Percentiles rank a stretch among this genome's conserved stretches.
phyloP scores from a whole-genome alignment of 306 rosid genomes.

The Dryas octopetala region DNA sequence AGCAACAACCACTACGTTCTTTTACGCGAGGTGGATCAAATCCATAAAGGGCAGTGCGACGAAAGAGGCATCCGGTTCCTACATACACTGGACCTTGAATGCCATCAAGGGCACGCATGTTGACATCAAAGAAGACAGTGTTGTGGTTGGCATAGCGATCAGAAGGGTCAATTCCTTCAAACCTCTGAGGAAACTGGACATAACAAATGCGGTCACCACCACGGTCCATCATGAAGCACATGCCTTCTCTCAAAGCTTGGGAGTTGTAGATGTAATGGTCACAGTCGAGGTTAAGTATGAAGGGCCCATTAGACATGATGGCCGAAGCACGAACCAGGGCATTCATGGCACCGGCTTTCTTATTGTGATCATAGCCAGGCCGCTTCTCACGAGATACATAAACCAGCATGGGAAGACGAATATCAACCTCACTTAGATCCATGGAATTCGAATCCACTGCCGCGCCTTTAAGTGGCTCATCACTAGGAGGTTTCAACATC shows the following conservation, averaged over 20 bases:
- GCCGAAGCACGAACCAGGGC: constrained; percentile 82
- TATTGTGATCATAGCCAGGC: constrained; percentile 87
- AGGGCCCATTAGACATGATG: constrained; percentile 73
- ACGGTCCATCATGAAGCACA: constrained; percentile 90
- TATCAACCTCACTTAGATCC: constrained; percentile 61
- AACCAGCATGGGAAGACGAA: constrained; percentile 83
- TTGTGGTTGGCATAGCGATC: constrained; percentile 84
- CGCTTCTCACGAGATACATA: constrained; percentile 79
- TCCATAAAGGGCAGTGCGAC: constrained; percentile 69
- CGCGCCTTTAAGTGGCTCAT: constrained; percentile 52
- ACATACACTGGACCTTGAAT: constrained; percentile 84
- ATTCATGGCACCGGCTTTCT: constrained; percentile 88
- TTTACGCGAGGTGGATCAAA: constrained; percentile 60
- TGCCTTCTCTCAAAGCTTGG: constrained; percentile 71
- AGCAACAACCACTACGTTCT: constrained; percentile 49
- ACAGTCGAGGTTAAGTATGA: constrained; percentile 79
- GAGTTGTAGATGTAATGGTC: constrained; percentile 77
- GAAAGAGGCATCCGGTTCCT: constrained; percentile 77
- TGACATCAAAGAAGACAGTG: constrained; percentile 78
- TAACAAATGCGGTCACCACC: constrained; percentile 65
- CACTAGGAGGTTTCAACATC: constrained; percentile 75
- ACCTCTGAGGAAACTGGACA: constrained; percentile 81
- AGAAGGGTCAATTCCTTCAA: constrained; percentile 81
- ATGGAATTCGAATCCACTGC: constrained; percentile 41
- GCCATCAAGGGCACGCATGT: constrained; percentile 84